Conservation (phyloP, 2,329 filamentous ascomycete species). For the Colletotrichum sp. region DNA sequence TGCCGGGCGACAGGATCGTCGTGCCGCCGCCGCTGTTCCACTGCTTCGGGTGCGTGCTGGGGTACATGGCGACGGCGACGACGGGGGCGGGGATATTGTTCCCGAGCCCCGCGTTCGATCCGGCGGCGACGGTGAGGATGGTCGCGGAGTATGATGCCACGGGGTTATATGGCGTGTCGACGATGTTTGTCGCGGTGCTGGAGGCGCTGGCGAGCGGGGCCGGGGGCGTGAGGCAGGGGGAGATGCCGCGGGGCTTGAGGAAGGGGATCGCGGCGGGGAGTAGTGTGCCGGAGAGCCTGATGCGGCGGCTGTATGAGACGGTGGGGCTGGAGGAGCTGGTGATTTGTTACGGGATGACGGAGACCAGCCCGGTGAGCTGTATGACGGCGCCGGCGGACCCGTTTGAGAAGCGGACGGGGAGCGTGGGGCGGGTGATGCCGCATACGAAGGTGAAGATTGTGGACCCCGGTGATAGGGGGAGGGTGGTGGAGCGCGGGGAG, state of each 20-base stretch:
- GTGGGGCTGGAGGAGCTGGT: constrained; percentile 84
- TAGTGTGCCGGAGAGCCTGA: constrained; percentile 82
- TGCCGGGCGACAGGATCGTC: constrained; percentile 75
- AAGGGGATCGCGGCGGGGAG: constrained; percentile 94
- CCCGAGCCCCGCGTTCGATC: constrained; percentile 86
- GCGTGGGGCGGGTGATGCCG: constrained; percentile 82
- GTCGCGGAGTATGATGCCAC: constrained; percentile 59
- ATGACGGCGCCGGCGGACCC: constrained; percentile 86
- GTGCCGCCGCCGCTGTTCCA: constrained; percentile 87
- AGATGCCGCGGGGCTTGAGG: constrained; percentile 53
- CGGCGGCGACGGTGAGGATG: constrained; percentile 70
- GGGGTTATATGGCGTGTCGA: constrained; percentile 85
- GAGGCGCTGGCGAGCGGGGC: constrained; percentile 67
- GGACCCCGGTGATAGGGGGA: constrained; percentile 62
- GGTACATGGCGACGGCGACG: constrained; percentile 95
- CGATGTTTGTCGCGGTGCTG: constrained; percentile 91
- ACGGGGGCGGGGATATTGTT: constrained; percentile 81
- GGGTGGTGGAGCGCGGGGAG: constrained; percentile 66
- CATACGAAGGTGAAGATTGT: constrained; percentile 83
- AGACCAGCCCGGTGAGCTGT: constrained; percentile 77
- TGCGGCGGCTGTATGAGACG: constrained; percentile 73
- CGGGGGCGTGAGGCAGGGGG: constrained; percentile 26
- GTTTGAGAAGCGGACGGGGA: constrained; percentile 72
- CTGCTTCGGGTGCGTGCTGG: constrained; percentile 90
- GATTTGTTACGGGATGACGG: constrained; percentile 97